Evolutionary conservation across 345 rosid genomes (phyloP), one percentile per base, ranked within the genome.

Genomic region (Dipteronia dyeriana): DNA sequence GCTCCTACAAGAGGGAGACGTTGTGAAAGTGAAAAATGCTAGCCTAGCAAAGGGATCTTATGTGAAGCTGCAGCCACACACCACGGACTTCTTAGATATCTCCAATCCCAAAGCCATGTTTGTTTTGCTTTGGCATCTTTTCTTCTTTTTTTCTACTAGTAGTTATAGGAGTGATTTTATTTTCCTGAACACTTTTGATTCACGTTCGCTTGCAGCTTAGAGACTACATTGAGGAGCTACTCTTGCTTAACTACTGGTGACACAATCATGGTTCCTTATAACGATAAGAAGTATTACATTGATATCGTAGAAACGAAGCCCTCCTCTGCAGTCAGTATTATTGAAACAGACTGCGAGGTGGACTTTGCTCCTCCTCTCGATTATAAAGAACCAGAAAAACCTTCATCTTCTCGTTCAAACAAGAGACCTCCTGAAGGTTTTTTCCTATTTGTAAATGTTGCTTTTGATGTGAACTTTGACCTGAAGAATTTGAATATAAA

Each of bases 51-150:
- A 91, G 84, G 93, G 91, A 64, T 86, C 91, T 38, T 91, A 78
- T 76, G 85, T 89, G 39, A 91, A 88, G 80, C 78, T 91, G 38
- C 95, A 91, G 81, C 91, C 93, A 17, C 95, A 89, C 78, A 87
- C 93, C 6, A 78, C 31, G 59, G 92, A 88, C 74, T 88, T 89
- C 84, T 86, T 91, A 77, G 91, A 88, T 59, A 81, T 91, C 77
- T 79, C 91, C 17, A 89, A 91, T 69, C 95, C 95, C 25, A 91
- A 89, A 84, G 93, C 93, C 79, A 82, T 91, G 95, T 91, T 56
- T 31, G 95, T 84, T 12, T 59, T 25, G 23, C 72, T 29, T 4
- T 10, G 69, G 29, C 25, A 11, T 11, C 31, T 1, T 26, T 13
- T 70, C 56, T 76, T 72, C 25, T 59, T 13, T 31, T 9, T 53